Evolutionary conservation across 23 red algal genomes (phyloP).

Genomic region (Gracilaria caudata): DNA sequence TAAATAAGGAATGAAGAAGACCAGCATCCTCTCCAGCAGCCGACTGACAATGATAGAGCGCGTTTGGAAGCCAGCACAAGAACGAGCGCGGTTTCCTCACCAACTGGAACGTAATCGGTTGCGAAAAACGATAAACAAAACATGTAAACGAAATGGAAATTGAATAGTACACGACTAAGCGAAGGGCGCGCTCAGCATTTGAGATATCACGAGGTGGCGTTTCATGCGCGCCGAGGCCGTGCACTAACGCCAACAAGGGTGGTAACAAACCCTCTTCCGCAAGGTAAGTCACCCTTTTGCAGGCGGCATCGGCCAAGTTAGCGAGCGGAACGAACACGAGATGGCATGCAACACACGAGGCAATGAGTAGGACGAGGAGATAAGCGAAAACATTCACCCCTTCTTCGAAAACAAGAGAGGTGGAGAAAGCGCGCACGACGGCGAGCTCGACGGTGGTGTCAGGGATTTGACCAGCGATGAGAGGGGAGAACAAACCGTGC

Average conservation of each 20-base stretch:
- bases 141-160: constrained; percentile 13
- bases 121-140: constrained; percentile 48
- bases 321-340: constrained; percentile 30
- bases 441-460: neutral
- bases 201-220: constrained; percentile 37
- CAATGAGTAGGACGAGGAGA: constrained; percentile 15
- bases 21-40: too few species aligned
- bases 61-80: constrained; percentile 51
- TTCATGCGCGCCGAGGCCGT: neutral
- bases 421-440: constrained; percentile 30
- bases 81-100: neutral
- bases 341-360: constrained; percentile 3
- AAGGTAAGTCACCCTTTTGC: neutral
- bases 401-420: constrained; percentile 26
- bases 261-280: neutral
- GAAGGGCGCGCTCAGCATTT: neutral
- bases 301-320: neutral
- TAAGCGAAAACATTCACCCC: constrained; percentile 25
- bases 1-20: constrained; percentile 5
- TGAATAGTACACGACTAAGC: constrained; percentile 41
- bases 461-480: neutral
- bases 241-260: constrained; percentile 16
- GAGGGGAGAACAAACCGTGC: neutral
- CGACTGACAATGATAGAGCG: constrained; percentile 13
- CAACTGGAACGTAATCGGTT: constrained; percentile 15